Percentiles rank a stretch among this genome's conserved stretches.
phyloP scores from a whole-genome alignment of 2,329 filamentous ascomycete species.

The Neopestalotiopsis rosae region DNA sequence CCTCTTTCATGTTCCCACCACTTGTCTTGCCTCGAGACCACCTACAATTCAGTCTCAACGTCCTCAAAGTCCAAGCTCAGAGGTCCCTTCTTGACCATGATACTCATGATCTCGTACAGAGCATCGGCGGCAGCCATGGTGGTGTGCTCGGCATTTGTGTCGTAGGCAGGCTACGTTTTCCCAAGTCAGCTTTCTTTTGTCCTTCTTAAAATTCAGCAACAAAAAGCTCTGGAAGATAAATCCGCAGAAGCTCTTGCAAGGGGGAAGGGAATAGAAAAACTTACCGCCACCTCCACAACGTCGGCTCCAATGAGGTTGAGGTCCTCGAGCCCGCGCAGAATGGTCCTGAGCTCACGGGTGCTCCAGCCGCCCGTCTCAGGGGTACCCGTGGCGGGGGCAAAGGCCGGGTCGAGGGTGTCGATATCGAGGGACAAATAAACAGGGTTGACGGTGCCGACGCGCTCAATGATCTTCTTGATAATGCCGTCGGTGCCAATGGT shows the following conservation, averaged over 20 bases:
- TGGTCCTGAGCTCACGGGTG: conserved; percentile 74
- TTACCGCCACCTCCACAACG: conserved; percentile 72
- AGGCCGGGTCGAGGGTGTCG: conserved; percentile 85
- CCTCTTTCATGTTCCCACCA: neutral
- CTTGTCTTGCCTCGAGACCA: neutral
- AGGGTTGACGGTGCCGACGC: conserved; percentile 75
- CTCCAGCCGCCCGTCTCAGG: conserved; percentile 80
- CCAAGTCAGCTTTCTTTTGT: neutral
- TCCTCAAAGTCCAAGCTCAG: conserved; percentile 40
- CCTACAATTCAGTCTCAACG: neutral
- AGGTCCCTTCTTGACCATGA: conserved; percentile 76
- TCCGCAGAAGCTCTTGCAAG: no score
- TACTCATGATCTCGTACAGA: conserved; percentile 72
- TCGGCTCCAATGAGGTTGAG: conserved; percentile 74
- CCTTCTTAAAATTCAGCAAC: no score
- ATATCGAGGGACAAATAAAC: conserved; percentile 88
- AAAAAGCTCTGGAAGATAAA: no score
- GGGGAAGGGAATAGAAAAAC: conserved; percentile 22
- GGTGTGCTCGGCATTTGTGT: conserved; percentile 68
- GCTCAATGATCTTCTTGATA: conserved; percentile 76
- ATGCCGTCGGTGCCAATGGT: conserved; percentile 69
- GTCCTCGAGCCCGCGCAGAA: conserved; percentile 70
- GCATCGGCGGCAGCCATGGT: conserved; percentile 64
- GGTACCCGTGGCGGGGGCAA: conserved; percentile 76
- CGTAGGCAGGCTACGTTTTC: conserved; percentile 55